Percentiles rank a stretch among this genome's conserved stretches.
phyloP scores from a whole-genome alignment of 352 stramenopile species.

The Pythium pectinolyticum region DNA sequence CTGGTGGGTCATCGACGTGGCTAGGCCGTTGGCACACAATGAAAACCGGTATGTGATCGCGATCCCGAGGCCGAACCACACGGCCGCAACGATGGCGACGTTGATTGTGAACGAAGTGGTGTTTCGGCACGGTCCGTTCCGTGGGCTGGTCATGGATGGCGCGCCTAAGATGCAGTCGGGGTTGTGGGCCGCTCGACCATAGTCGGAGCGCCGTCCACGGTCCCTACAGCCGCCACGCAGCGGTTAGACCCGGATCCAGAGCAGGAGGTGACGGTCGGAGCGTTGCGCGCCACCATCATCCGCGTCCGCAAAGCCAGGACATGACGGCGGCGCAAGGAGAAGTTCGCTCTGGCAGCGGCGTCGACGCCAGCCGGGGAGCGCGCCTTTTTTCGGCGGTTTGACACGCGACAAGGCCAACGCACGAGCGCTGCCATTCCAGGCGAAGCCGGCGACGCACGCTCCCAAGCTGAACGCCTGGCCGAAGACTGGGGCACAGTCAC shows the following conservation, averaged over 20 bases:
- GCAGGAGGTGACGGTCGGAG: too few relatives aligned
- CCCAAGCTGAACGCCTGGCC: background rate
- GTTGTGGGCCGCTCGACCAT: too few relatives aligned
- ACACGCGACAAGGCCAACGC: background rate
- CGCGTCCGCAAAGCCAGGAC: too few relatives aligned
- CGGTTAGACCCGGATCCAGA: too few relatives aligned
- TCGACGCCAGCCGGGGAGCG: background rate
- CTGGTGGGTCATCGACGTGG: slow-evolving; percentile 19
- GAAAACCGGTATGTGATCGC: slow-evolving; percentile 19
- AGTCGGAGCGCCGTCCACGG: too few relatives aligned
- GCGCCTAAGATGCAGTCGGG: slow-evolving; percentile 9
- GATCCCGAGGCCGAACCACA: background rate
- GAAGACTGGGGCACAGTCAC: slow-evolving; percentile 4
- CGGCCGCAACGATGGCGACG: slow-evolving; percentile 1
- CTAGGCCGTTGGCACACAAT: slow-evolving; percentile 1
- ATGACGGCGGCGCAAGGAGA: too few relatives aligned
- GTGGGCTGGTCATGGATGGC: slow-evolving; percentile 21
- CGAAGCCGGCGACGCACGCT: background rate
- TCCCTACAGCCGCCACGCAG: too few relatives aligned
- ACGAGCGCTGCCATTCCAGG: too few relatives aligned
- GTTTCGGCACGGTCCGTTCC: slow-evolving; percentile 15
- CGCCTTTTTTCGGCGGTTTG: background rate
- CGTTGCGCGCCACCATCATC: too few relatives aligned
- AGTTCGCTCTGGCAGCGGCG: too few relatives aligned
- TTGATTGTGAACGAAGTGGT: slow-evolving; percentile 21